phyloP scores from a whole-genome alignment of 768 basidiomycete genomes.

The Pleurotus pulmonarius region DNA sequence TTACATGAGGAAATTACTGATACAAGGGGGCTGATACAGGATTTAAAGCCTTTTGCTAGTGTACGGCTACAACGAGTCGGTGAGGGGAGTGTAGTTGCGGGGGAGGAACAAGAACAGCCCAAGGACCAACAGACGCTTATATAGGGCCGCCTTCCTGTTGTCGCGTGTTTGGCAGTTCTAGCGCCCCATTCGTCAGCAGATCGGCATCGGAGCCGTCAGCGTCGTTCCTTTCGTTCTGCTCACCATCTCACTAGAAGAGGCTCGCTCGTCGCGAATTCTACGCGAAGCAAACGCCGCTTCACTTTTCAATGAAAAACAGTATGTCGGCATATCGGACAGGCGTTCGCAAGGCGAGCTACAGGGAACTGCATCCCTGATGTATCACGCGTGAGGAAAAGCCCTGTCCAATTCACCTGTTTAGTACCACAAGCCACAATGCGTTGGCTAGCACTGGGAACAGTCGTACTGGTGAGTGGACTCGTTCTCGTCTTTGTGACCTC shows the following conservation, averaged over 20 bases:
- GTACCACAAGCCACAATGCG: not conserved
- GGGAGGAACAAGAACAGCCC: not conserved
- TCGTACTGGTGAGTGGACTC: not conserved
- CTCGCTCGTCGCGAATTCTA: no score
- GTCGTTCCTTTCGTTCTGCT: not conserved
- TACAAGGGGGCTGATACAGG: constrained; percentile 5
- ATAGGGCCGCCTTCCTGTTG: not conserved
- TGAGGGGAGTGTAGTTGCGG: not conserved
- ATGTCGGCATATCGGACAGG: no score
- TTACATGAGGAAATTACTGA: constrained; percentile 3
- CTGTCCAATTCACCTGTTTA: no score
- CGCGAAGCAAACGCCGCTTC: no score
- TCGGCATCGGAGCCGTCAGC: not conserved
- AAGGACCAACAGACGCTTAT: not conserved
- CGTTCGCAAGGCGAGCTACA: no score
- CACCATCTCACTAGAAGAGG: no score
- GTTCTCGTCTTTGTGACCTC: no score
- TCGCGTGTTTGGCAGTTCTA: not conserved
- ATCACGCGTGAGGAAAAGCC: no score
- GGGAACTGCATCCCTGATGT: no score
- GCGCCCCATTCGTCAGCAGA: no score
- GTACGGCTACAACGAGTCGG: constrained; percentile 2
- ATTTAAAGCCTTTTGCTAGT: constrained; percentile 4
- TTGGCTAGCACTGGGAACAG: not conserved
- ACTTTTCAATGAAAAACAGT: no score